These are phyloP conservation scores for Helicocarpus griseus DNA, from an alignment of 2,329 filamentous ascomycete genomes.

Conservation along the genomic window DNA sequence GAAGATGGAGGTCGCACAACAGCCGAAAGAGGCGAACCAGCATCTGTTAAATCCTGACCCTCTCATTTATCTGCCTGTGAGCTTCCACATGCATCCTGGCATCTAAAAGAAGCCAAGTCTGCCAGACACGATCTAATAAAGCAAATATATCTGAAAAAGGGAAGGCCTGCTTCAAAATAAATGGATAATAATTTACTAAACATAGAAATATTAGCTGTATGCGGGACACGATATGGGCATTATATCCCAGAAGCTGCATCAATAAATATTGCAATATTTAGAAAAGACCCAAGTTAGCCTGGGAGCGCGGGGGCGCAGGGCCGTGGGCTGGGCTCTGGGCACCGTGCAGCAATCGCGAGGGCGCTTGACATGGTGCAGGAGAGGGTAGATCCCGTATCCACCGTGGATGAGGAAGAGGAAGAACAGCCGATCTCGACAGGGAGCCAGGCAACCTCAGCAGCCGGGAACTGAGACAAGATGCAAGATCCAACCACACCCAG, in stretches of 20 bases:
- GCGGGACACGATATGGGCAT: too few species aligned
- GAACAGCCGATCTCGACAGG: neutral
- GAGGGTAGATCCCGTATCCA: neutral
- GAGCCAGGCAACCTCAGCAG: neutral
- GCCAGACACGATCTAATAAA: neutral
- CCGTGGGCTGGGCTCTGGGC: neutral
- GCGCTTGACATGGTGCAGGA: neutral
- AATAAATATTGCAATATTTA: neutral
- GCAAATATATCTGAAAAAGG: neutral
- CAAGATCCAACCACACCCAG: neutral
- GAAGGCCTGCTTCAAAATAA: neutral
- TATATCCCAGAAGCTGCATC: neutral
- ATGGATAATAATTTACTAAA: neutral
- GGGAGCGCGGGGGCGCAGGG: neutral
- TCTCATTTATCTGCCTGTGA: neutral
- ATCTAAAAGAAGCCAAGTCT: neutral
- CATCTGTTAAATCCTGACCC: neutral
- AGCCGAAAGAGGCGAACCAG: neutral
- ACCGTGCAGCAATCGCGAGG: neutral
- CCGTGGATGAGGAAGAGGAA: neutral
- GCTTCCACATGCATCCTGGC: neutral
- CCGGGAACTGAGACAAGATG: neutral
- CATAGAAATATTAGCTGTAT: neutral
- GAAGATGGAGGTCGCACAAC: neutral
- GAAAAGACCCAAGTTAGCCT: neutral